Base-by-base conservation (phyloP, 768 basidiomycete species). In the Phlegmacium glaucopus region DNA sequence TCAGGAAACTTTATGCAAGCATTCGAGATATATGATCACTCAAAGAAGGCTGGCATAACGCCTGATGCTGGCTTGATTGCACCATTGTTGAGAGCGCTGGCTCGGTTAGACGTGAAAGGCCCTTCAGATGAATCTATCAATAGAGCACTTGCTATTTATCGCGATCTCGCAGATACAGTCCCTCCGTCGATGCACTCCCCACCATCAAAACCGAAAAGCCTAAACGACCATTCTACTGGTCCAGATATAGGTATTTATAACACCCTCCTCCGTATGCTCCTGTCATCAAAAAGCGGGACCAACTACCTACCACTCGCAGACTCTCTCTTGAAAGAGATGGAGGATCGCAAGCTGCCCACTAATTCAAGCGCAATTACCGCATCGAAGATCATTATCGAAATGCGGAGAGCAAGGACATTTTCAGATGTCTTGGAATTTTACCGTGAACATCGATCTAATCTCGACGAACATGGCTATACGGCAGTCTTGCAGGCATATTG, bases 371-470 rank as follows among this genome's bases (percentile, higher is more conserved):
- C 72, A 53, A 70, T 61, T 11, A 64, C 77, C 10, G 71, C 79
- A 4, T 76, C 80, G 2, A 65, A 80, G 30, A 74, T 85, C 37
- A 74, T 86, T 42, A 64, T 87, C 38, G 75, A 81, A 39, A 91
- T 94, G 83, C 77, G 78, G 18, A 67, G 71, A n/a, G 68, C 81
- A 1, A 57, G 74, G 2, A 74, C 60, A 35, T 74, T 79, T 39
- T 69, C 77, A 18, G 78, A 81, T 10, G 88, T 90, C 0, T 77
- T 88, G 45, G 65, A 76, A 12, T 69, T 77, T 0, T 95, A 94
- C 63, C 64, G 69, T 53, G 52, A 66, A 46, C 54, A 67, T 62
- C 62, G 68, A 55, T 55, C 59, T 47, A 57, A 65, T 51, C 65
- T 90, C 46, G 77, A 82, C 49, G 74, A 77, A 50, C 68, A 72